These are phyloP conservation scores for Melampsora americana DNA, from an alignment of 1,284 basidiomycete species.

Conservation along the genomic window DNA sequence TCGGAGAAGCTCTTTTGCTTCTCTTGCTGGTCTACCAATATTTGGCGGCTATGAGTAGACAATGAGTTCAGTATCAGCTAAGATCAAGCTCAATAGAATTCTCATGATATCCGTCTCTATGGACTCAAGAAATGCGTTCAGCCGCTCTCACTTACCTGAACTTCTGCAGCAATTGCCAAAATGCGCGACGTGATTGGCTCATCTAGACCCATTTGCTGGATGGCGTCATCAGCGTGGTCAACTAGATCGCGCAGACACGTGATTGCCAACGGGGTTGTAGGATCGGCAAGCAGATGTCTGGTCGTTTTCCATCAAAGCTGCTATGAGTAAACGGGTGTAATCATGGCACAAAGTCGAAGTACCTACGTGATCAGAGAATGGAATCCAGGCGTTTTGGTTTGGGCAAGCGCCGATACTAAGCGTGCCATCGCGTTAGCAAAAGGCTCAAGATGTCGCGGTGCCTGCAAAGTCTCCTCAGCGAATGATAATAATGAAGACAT, in stretches of 20 bases:
- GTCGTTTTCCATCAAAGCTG: not conserved
- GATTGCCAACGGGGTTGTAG: slow-evolving; percentile 29
- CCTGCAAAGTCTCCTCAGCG: slow-evolving; percentile 33
- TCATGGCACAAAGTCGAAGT: not conserved
- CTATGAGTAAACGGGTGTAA: not conserved
- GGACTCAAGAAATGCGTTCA: not conserved
- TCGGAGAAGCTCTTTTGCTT: slow-evolving; percentile 73
- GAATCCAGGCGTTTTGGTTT: slow-evolving; percentile 12
- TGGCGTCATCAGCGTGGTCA: slow-evolving; percentile 30
- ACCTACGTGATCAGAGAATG: slow-evolving; percentile 9
- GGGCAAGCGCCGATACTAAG: slow-evolving; percentile 21
- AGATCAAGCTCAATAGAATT: not conserved
- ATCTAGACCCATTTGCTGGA: slow-evolving; percentile 35
- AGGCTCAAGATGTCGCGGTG: slow-evolving; percentile 27
- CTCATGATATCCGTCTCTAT: not conserved
- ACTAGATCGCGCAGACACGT: slow-evolving; percentile 40
- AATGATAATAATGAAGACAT: slow-evolving; percentile 35
- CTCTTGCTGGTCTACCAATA: slow-evolving; percentile 77
- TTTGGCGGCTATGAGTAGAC: slow-evolving; percentile 58
- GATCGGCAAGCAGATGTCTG: slow-evolving; percentile 35
- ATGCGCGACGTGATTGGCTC: slow-evolving; percentile 17
- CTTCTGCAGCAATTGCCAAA: slow-evolving; percentile 9
- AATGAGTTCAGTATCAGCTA: not conserved
- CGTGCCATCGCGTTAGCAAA: slow-evolving; percentile 29
- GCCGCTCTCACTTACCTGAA: slow-evolving; percentile 7